These are phyloP conservation scores for Cercospora sojina DNA, from an alignment of 2,329 filamentous ascomycete species.

Conservation along the genomic window DNA sequence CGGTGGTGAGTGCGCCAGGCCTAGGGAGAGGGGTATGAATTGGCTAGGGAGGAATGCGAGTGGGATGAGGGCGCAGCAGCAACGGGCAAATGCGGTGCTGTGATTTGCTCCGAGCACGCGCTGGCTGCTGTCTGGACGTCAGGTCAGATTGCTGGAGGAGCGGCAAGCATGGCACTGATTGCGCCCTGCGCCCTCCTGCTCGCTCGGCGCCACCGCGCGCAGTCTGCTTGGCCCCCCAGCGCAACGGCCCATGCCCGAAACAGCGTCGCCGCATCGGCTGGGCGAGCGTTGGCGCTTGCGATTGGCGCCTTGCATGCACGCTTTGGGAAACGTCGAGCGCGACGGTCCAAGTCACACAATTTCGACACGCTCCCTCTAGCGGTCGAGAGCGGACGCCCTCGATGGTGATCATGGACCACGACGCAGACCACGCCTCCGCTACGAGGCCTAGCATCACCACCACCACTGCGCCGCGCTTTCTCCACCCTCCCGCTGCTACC, in stretches of 20 bases:
- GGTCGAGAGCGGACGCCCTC: conserved; percentile 3
- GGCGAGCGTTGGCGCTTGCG: conserved; percentile 13
- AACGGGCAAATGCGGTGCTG: background rate
- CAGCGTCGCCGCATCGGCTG: conserved; percentile 7
- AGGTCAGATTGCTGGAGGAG: background rate
- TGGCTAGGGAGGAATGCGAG: background rate
- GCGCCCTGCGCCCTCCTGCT: background rate
- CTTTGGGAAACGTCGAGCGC: conserved; percentile 4
- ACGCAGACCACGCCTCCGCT: conserved; percentile 10
- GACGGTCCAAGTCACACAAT: conserved; percentile 10
- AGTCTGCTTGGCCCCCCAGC: background rate
- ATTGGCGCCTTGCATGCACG: conserved; percentile 9
- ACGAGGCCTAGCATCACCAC: conserved; percentile 9
- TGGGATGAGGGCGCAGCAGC: background rate
- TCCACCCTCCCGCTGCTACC: background rate
- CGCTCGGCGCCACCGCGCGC: background rate
- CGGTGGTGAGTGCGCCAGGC: background rate
- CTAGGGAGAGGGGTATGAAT: no score
- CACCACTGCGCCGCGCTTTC: background rate
- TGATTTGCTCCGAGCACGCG: background rate
- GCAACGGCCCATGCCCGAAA: conserved; percentile 6
- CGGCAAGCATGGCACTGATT: background rate
- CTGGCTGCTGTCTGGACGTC: background rate
- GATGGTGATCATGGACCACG: background rate
- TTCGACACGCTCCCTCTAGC: conserved; percentile 2